Percentiles rank a stretch among this genome's conserved stretches.
These are phyloP conservation scores for Zalerion maritima DNA, from an alignment of 495 filamentous ascomycete species.

Conservation along the genomic window DNA sequence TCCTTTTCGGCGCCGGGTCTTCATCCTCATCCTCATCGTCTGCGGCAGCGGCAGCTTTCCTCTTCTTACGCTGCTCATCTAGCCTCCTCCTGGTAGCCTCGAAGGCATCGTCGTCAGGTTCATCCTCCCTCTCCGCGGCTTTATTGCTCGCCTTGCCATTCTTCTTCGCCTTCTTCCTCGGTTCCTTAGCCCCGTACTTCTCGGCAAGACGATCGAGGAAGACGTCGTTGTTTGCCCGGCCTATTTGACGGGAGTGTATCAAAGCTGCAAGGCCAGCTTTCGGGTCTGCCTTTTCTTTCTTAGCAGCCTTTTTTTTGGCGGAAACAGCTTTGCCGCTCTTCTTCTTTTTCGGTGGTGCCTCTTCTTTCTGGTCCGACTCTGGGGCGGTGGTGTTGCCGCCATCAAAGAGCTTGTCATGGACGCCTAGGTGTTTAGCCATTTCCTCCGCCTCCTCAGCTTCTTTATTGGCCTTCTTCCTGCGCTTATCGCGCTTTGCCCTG, in stretches of 20 bases:
- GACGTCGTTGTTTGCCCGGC: constrained; percentile 20
- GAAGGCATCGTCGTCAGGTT: constrained; percentile 58
- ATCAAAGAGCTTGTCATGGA: constrained; percentile 43
- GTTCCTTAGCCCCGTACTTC: constrained; percentile 46
- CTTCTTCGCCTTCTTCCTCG: constrained; percentile 22
- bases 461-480: constrained; percentile 46
- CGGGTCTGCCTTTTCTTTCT: constrained; percentile 27
- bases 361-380: constrained; percentile 13
- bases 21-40: constrained; percentile 1
- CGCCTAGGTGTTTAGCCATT: constrained; percentile 53
- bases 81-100: constrained; percentile 29
- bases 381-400: too few species aligned
- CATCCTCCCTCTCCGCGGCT: constrained; percentile 27
- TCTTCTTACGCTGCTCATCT: constrained; percentile 28
- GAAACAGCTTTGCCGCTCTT: constrained; percentile 9
- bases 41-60: constrained; percentile 4
- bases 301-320: too few species aligned
- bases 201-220: constrained; percentile 59
- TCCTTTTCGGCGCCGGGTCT: constrained; percentile 6
- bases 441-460: constrained; percentile 63
- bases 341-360: constrained; percentile 17
- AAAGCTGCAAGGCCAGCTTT: constrained; percentile 37
- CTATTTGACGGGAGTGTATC: constrained; percentile 42
- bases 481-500: constrained; percentile 44
- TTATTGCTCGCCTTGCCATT: constrained; percentile 36